Evolutionary conservation across 2,329 filamentous ascomycete genomes (phyloP).

Genomic region (Blastomyces gilchristii): DNA sequence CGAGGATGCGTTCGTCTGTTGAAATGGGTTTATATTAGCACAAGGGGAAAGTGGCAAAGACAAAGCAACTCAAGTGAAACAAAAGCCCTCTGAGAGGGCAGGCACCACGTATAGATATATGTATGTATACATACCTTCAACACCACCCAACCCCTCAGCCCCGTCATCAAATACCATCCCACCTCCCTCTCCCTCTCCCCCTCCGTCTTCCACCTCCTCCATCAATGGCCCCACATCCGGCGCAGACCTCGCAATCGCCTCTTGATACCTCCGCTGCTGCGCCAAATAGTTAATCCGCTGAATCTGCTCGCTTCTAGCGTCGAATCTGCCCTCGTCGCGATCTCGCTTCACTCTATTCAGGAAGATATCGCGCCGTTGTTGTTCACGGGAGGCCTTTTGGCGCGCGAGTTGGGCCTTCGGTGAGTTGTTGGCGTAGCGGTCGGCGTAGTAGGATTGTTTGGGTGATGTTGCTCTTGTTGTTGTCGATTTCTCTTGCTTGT

Average conservation of each 20-base stretch:
- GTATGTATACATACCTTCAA: background rate
- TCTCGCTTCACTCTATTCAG: conserved; percentile 33
- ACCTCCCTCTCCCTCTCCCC: conserved; percentile 20
- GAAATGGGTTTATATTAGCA: background rate
- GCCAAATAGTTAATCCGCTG: conserved; percentile 34
- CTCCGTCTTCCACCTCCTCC: conserved; percentile 18
- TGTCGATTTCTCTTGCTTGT: background rate
- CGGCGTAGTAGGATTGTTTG: conserved; percentile 15
- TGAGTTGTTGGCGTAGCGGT: conserved; percentile 28
- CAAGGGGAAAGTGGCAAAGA: no score
- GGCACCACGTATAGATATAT: no score
- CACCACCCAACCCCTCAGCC: background rate
- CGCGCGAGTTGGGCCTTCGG: conserved; percentile 19
- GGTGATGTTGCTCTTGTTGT: background rate
- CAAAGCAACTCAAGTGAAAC: no score
- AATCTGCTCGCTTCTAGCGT: conserved; percentile 34
- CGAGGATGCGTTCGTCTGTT: conserved; percentile 23
- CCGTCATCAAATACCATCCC: conserved; percentile 19
- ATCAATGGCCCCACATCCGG: conserved; percentile 16
- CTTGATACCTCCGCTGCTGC: conserved; percentile 32
- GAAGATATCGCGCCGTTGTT: conserved; percentile 29
- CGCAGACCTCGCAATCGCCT: conserved; percentile 27
- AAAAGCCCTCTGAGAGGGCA: no score
- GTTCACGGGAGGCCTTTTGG: conserved; percentile 20
- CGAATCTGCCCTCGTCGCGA: conserved; percentile 31